A percentile compares a stretch with the other conserved stretches of the same genome.
Conservation (phyloP, 805 yeast species). For the Pichia californica region DNA sequence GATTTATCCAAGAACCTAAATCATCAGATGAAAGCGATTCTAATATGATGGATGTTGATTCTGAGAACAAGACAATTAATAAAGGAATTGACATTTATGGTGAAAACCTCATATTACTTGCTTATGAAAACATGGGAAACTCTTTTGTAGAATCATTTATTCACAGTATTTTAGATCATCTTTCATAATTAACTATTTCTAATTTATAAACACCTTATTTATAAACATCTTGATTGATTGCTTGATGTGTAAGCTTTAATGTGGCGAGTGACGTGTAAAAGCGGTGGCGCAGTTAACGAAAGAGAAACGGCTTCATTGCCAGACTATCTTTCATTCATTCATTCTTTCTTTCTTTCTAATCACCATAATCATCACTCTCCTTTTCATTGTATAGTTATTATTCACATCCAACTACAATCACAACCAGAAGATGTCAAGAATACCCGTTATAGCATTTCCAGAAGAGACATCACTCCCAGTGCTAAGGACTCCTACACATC, state of each 20-base stretch:
- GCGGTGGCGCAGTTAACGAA: no score
- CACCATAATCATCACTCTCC: no score
- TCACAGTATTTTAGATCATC: conserved; percentile 5
- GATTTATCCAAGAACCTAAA: conserved; percentile 26
- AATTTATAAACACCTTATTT: neutral
- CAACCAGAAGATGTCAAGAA: conserved; percentile 5
- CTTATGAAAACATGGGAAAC: conserved; percentile 6
- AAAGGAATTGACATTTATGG: conserved; percentile 14
- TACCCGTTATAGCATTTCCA: conserved; percentile 29
- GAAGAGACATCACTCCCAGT: conserved; percentile 20
- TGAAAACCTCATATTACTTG: conserved; percentile 17
- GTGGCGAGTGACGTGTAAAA: no score
- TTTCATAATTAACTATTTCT: neutral
- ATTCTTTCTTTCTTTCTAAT: no score
- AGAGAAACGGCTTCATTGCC: no score
- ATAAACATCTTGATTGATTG: no score
- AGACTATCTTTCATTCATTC: no score
- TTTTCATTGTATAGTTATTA: no score
- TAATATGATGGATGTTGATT: neutral
- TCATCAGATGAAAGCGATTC: conserved; percentile 11
- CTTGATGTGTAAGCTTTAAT: no score
- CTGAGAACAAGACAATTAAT: neutral
- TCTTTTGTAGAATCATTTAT: conserved; percentile 4
- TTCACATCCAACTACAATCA: no score
- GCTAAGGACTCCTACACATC: conserved; percentile 8